Evolutionary conservation across 1,139 yeast species (phyloP), one percentile per base, ranked within the genome.

Genomic region (Debaryomycetaceae sp.): DNA sequence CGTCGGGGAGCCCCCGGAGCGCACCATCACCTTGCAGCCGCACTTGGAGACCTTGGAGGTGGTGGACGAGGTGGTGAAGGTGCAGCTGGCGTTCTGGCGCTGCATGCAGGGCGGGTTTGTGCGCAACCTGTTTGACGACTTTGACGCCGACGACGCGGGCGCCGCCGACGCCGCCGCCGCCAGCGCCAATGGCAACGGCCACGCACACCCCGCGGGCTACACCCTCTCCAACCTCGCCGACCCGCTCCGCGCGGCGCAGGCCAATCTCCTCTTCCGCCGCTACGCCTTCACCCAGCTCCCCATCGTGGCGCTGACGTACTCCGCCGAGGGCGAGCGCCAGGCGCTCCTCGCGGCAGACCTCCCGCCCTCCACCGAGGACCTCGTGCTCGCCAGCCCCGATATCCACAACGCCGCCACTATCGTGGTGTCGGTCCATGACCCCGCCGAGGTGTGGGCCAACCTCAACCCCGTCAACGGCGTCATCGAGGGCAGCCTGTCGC

Each of bases 1-100:
- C 30, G 71, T 93, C 19, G 98, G 98, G 3, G 98, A 91, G 50
- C 95, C 97, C 4, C 97, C 98, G 1, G 95, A 84, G 37, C 75
- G 75, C 43, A 70, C 88, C 13, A 64, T 70, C 26, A 57, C 70
- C 3, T 58, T 60, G 16, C 71, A 77, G 33, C 94, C 95, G 3
- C 78, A 78, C 37, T 70, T 81, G 5, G 91, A 83, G 42, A 82
- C 95, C 0, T 69, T 91, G n/a, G 85, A 79, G 46, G 85, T 81
- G n/a, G 72, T 93, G 12, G 89, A 83, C 43, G 84, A 83, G 43
- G 97, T 93, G 2, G 72, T 82, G 27, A 75, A 77, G 43, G 64
- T 78, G 26, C 98, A 91, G 48, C 78, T 95, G 2, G 77, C 76
- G 45, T 88, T 83, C 57, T 93, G 97, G 96, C 77, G 79, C 44